A percentile compares a stretch with the other conserved stretches of the same genome.
Conservation (phyloP, 306 rosid genomes). For the Cotoneaster glaucophyllus region DNA sequence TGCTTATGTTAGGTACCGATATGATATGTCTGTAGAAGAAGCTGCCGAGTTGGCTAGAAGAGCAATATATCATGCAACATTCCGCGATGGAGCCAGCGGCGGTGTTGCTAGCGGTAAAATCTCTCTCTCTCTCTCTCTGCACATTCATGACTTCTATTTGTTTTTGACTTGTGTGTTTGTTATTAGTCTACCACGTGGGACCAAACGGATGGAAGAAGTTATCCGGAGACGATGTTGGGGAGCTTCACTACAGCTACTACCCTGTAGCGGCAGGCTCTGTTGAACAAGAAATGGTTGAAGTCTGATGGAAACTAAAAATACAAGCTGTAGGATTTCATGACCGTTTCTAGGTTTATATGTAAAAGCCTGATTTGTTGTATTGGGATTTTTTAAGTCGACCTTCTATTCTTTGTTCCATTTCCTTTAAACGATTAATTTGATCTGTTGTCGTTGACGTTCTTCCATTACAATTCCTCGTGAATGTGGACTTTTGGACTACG, state of each 20-base stretch:
- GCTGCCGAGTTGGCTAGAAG: conserved; percentile 87
- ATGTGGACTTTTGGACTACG: too few relatives aligned
- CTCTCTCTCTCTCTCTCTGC: background rate
- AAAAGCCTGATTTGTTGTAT: background rate
- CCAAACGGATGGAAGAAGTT: conserved; percentile 83
- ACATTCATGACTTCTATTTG: background rate
- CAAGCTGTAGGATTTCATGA: background rate
- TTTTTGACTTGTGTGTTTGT: conserved; percentile 7
- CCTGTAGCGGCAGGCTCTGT: conserved; percentile 62
- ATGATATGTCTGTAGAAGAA: conserved; percentile 72
- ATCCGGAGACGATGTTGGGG: conserved; percentile 89
- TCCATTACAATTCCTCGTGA: too few relatives aligned
- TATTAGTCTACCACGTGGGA: conserved; percentile 72
- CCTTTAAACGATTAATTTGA: background rate
- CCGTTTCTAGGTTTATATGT: background rate
- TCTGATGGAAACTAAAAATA: too few relatives aligned
- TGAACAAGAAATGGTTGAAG: conserved; percentile 94
- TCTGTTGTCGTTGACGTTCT: background rate
- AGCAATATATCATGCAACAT: conserved; percentile 90
- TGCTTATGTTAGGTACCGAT: conserved; percentile 43
- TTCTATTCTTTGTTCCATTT: background rate
- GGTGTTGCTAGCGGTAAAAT: conserved; percentile 87
- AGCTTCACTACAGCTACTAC: conserved; percentile 68
- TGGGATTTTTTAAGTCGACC: background rate
- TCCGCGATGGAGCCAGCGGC: conserved; percentile 96